Conservation (phyloP, 2,329 filamentous ascomycete species). For the Claviceps pusilla region DNA sequence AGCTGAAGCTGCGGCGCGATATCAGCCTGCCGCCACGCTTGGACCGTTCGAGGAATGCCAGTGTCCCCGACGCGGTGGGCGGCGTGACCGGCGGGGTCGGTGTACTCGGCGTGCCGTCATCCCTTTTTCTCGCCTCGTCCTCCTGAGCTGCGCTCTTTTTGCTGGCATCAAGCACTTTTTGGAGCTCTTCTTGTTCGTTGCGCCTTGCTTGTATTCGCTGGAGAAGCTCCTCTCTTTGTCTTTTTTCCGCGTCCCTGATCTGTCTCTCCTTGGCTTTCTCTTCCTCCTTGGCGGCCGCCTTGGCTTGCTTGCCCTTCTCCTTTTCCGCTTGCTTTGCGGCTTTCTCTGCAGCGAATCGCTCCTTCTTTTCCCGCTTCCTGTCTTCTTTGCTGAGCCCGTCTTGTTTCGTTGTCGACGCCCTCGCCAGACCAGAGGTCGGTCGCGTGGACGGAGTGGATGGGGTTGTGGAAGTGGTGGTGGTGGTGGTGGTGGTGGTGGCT, state of each 20-base stretch:
- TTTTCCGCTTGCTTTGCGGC: slow-evolving; percentile 35
- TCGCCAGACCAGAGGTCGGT: slow-evolving; percentile 4
- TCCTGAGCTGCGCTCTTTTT: slow-evolving; percentile 45
- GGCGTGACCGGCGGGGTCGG: not conserved
- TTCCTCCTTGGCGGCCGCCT: slow-evolving; percentile 17
- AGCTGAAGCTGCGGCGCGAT: slow-evolving; percentile 58
- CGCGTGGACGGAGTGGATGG: not conserved
- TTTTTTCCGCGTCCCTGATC: slow-evolving; percentile 19
- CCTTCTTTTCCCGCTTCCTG: slow-evolving; percentile 55
- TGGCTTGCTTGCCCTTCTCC: slow-evolving; percentile 25
- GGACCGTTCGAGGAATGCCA: slow-evolving; percentile 47
- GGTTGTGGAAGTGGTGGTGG: too few species aligned
- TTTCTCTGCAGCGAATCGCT: slow-evolving; percentile 41
- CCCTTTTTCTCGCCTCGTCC: slow-evolving; percentile 25
- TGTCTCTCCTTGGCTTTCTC: slow-evolving; percentile 10
- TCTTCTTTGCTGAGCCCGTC: slow-evolving; percentile 39
- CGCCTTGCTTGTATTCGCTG: slow-evolving; percentile 36
- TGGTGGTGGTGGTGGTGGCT: not conserved
- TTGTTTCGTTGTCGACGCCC: slow-evolving; percentile 13
- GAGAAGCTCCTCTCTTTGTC: slow-evolving; percentile 37
- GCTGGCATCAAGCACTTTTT: slow-evolving; percentile 50
- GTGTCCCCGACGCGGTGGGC: slow-evolving; percentile 19
- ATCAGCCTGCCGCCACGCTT: slow-evolving; percentile 64
- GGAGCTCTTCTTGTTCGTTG: slow-evolving; percentile 47
- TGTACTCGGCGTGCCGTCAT: slow-evolving; percentile 8